These are phyloP conservation scores for Pseudogymnoascus sp. DNA, from an alignment of 2,329 filamentous ascomycete species.

Conservation along the genomic window DNA sequence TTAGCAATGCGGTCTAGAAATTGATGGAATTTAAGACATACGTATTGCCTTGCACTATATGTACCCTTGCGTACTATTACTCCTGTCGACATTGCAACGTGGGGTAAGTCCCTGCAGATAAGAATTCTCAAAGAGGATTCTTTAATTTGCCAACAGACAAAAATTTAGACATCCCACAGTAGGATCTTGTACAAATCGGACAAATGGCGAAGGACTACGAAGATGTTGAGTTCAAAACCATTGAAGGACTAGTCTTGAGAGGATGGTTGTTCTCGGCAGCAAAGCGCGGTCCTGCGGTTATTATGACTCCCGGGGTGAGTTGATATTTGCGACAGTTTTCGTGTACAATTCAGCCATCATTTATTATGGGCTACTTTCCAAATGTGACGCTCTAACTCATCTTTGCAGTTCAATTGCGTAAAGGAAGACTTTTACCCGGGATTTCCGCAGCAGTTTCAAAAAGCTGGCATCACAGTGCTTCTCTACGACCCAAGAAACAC, in stretches of 20 bases:
- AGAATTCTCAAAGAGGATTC: not conserved
- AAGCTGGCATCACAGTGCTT: slow-evolving; percentile 29
- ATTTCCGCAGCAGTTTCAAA: slow-evolving; percentile 18
- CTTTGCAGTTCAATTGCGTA: not conserved
- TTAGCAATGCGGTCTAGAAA: not conserved
- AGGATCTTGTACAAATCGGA: not conserved
- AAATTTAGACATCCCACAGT: not conserved
- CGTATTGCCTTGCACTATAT: not conserved
- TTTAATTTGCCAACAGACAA: not conserved
- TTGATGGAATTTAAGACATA: not conserved
- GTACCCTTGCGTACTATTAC: not conserved
- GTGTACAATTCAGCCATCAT: not conserved
- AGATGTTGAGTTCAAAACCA: slow-evolving; percentile 21
- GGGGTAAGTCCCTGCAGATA: not conserved
- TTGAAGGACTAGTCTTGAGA: slow-evolving; percentile 19
- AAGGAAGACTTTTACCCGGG: slow-evolving; percentile 18
- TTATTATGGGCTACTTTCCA: not conserved
- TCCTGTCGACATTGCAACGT: not conserved
- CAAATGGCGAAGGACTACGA: not conserved
- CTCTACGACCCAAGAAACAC: slow-evolving; percentile 31
- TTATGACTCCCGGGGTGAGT: slow-evolving; percentile 17
- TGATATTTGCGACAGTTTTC: not conserved
- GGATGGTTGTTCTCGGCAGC: slow-evolving; percentile 21
- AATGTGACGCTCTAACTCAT: not conserved
- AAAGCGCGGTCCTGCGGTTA: slow-evolving; percentile 15